Evolutionary conservation across 2,329 filamentous ascomycete genomes (phyloP).

Genomic region (Macrophomina tecta): DNA sequence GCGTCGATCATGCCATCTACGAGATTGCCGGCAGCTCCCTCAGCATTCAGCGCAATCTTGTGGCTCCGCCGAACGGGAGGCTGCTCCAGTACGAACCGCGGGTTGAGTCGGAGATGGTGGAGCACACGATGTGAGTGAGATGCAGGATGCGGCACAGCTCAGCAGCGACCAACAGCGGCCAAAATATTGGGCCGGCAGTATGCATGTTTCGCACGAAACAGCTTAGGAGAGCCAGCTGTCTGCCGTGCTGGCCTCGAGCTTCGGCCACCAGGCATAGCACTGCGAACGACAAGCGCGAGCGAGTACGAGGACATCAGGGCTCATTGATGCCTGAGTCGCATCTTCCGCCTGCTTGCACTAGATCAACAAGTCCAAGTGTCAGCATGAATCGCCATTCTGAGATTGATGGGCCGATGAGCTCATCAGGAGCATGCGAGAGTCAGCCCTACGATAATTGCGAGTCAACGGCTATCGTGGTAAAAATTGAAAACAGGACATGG

Average conservation of each 20-base stretch:
- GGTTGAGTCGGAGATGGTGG: neutral
- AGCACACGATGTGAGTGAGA: neutral
- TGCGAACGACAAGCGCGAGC: neutral
- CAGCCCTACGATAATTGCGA: slow-evolving; percentile 19
- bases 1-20: neutral
- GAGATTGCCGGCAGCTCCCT: slow-evolving; percentile 13
- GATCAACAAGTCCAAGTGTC: neutral
- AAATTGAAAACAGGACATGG: neutral
- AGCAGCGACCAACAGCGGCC: neutral
- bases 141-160: slow-evolving; percentile 4
- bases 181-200: neutral
- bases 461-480: neutral
- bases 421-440: neutral
- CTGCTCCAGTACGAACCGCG: slow-evolving; percentile 15
- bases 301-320: slow-evolving; percentile 6
- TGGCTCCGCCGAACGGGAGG: slow-evolving; percentile 4
- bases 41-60: slow-evolving; percentile 2
- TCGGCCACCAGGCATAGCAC: neutral
- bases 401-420: neutral
- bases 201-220: slow-evolving; percentile 24
- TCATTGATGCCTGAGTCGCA: neutral
- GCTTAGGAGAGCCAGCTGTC: slow-evolving; percentile 16
- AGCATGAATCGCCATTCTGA: neutral
- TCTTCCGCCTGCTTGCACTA: neutral
- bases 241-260: slow-evolving; percentile 9